phyloP scores from a whole-genome alignment of 176 grass and related monocot species.

The Aegilops longissima region DNA sequence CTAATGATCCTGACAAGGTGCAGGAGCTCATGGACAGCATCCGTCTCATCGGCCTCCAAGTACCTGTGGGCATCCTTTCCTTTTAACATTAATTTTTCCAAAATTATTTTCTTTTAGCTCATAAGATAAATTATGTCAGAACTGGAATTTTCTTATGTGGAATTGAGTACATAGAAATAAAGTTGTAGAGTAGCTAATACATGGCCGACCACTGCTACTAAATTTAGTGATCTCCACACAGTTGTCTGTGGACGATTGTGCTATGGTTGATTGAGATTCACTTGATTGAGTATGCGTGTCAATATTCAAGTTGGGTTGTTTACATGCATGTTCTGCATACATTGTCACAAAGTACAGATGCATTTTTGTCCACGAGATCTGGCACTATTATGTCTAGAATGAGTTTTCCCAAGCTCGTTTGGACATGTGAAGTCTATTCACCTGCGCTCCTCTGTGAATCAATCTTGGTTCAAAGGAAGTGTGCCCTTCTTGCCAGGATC shows the following conservation, averaged over 20 bases:
- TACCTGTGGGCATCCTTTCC: constrained; percentile 56
- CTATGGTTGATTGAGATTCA: not conserved
- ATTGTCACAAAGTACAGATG: not conserved
- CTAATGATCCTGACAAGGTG: constrained; percentile 85
- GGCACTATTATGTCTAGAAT: not conserved
- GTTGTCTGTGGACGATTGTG: not conserved
- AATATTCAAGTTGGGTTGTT: not conserved
- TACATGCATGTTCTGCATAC: not conserved
- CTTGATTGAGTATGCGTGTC: not conserved
- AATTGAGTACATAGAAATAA: no score
- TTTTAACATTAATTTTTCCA: constrained; percentile 2
- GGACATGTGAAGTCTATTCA: not conserved
- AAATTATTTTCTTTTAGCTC: not conserved
- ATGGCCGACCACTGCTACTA: not conserved
- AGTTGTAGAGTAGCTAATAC: no score
- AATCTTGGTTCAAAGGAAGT: not conserved
- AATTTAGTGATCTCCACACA: constrained; percentile 1
- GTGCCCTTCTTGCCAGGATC: no score
- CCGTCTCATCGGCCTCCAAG: constrained; percentile 76
- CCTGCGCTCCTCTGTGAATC: not conserved
- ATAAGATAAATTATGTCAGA: constrained; percentile 7
- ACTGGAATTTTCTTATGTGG: not conserved
- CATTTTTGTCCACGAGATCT: not conserved
- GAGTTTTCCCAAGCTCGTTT: not conserved
- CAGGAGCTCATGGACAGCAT: constrained; percentile 91